Percentiles rank a stretch among this genome's conserved stretches.
phyloP scores from a whole-genome alignment of 2,329 filamentous ascomycete genomes.

The Ceratocystis cacaofunesta region DNA sequence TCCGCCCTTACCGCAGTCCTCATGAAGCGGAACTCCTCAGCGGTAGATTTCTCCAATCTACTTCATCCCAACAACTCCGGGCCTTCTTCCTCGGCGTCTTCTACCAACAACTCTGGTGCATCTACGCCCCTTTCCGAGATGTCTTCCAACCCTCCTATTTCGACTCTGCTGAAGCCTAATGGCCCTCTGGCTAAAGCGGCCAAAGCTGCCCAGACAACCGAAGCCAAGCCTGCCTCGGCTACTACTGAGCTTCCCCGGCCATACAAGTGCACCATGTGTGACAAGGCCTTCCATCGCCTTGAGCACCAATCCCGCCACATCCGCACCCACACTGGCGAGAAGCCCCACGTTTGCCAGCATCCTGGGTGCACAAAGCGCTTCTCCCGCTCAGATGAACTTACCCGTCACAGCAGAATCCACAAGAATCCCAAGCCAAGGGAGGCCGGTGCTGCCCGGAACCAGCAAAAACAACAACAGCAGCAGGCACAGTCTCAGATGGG shows the following conservation, averaged over 20 bases:
- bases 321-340: conserved; percentile 93
- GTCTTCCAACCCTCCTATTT: conserved; percentile 12
- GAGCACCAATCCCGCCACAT: conserved; percentile 90
- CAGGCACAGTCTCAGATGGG: conserved; percentile 72
- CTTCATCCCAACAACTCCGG: conserved; percentile 40
- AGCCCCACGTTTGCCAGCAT: conserved; percentile 91
- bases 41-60: conserved; percentile 62
- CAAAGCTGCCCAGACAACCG: conserved; percentile 42
- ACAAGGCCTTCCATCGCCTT: conserved; percentile 94
- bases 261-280: conserved; percentile 97
- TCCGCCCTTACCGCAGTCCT: conserved; percentile 29
- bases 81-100: conserved; percentile 8
- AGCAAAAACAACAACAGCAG: conserved; percentile 93
- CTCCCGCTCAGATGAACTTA: conserved; percentile 89
- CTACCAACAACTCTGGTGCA: conserved; percentile 13
- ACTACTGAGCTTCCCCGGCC: conserved; percentile 69
- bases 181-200: conserved; percentile 37
- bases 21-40: conserved; percentile 62
- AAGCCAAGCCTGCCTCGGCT: neutral
- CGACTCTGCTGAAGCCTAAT: conserved; percentile 42
- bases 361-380: conserved; percentile 95
- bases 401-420: conserved; percentile 93
- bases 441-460: conserved; percentile 52
- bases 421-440: conserved; percentile 95
- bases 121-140: conserved; percentile 15